Evolutionary conservation across 2,329 filamentous ascomycete species (phyloP).

Genomic region (Botrytis elliptica): DNA sequence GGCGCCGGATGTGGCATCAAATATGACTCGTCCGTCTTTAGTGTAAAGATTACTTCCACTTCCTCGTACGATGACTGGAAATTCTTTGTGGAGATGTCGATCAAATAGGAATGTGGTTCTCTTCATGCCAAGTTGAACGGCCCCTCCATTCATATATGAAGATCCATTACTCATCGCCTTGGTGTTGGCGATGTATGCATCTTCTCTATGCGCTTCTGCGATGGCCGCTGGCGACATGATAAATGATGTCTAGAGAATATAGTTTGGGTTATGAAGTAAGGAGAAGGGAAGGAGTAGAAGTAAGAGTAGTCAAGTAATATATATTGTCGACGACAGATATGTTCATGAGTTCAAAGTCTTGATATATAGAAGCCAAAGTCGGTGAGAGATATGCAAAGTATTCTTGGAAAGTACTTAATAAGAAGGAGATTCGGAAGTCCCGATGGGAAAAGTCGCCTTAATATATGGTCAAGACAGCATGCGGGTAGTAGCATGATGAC

Average conservation of each 20-base stretch:
- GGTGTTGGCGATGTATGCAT: background rate
- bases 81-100: constrained; percentile 35
- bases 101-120: constrained; percentile 33
- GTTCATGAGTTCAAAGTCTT: constrained; percentile 3
- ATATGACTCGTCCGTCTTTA: constrained; percentile 54
- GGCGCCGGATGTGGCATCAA: constrained; percentile 73
- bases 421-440: constrained; percentile 7
- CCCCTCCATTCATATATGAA: constrained; percentile 10
- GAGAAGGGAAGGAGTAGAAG: background rate
- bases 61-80: constrained; percentile 32
- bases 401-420: background rate
- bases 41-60: constrained; percentile 36
- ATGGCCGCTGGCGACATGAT: constrained; percentile 22
- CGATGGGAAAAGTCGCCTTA: constrained; percentile 1
- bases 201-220: constrained; percentile 10
- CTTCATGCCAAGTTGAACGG: constrained; percentile 22
- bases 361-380: constrained; percentile 3
- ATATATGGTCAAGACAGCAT: constrained; percentile 16
- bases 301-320: background rate
- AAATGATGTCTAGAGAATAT: background rate
- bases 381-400: constrained; percentile 2
- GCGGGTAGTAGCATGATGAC: constrained; percentile 18
- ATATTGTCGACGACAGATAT: constrained; percentile 5
- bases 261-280: background rate
- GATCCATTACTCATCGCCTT: background rate